A percentile compares a stretch with the other conserved stretches of the same genome.
phyloP scores from a whole-genome alignment of 441 rosid genomes.

The Eruca vesicaria region DNA sequence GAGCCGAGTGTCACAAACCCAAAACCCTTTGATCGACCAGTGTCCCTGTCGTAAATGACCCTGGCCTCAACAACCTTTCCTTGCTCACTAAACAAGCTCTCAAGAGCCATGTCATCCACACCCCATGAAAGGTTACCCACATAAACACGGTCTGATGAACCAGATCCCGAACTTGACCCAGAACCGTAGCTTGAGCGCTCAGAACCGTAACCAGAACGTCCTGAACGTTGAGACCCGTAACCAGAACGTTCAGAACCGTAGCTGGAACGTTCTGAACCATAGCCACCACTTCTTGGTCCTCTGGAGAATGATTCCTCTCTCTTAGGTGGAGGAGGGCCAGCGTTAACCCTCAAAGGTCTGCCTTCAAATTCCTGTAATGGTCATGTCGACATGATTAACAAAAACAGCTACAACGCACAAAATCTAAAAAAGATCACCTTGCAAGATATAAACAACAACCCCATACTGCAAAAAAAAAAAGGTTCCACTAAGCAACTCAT shows the following conservation, averaged over 20 bases:
- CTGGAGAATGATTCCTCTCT: slow-evolving; percentile 53
- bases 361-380: slow-evolving; percentile 65
- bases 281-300: slow-evolving; percentile 46
- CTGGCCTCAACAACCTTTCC: slow-evolving; percentile 86
- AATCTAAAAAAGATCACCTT: background rate
- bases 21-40: slow-evolving; percentile 94
- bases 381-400: background rate
- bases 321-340: slow-evolving; percentile 68
- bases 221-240: slow-evolving; percentile 26
- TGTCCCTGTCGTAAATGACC: slow-evolving; percentile 88
- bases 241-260: slow-evolving; percentile 27
- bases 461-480: background rate
- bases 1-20: slow-evolving; percentile 91
- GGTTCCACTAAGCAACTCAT: background rate
- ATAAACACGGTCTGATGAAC: slow-evolving; percentile 55
- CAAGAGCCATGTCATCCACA: slow-evolving; percentile 82
- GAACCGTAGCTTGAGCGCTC: slow-evolving; percentile 13
- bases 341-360: slow-evolving; percentile 63
- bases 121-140: slow-evolving; percentile 97
- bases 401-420: slow-evolving; percentile 1
- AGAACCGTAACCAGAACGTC: slow-evolving; percentile 19
- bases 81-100: slow-evolving; percentile 71
- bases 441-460: background rate
- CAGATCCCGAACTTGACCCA: slow-evolving; percentile 23
- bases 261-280: slow-evolving; percentile 26